Percentiles rank a stretch among this genome's conserved stretches.
These are phyloP conservation scores for Coleophoma crateriformis DNA, from an alignment of 2,329 filamentous ascomycete species.

Conservation along the genomic window DNA sequence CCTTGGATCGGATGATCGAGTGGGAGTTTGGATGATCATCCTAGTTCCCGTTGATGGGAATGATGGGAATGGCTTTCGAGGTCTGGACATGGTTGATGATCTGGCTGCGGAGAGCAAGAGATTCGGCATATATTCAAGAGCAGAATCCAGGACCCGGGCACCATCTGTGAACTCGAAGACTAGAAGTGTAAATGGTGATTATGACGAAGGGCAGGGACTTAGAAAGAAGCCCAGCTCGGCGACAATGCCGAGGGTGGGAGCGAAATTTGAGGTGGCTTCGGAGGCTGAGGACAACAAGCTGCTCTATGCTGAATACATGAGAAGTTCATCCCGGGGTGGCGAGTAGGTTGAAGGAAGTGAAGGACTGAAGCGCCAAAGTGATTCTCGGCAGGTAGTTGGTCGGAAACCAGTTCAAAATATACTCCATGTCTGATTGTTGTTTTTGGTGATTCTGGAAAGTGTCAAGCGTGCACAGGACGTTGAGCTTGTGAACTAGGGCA, in stretches of 20 bases:
- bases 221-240: background rate
- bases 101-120: slow-evolving; percentile 4
- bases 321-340: slow-evolving; percentile 1
- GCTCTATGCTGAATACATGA: slow-evolving; percentile 13
- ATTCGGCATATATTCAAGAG: background rate
- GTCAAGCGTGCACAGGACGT: no score
- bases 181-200: slow-evolving; percentile 4
- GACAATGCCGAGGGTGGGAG: background rate
- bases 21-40: slow-evolving; percentile 75
- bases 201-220: slow-evolving; percentile 6
- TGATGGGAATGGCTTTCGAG: background rate
- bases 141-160: background rate
- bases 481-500: no score
- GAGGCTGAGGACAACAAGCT: slow-evolving; percentile 7
- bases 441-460: no score
- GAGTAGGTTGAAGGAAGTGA: background rate
- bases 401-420: no score
- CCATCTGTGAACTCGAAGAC: background rate
- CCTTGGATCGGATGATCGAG: slow-evolving; percentile 55
- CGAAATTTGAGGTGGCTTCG: background rate
- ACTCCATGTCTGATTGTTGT: no score
- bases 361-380: background rate
- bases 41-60: slow-evolving; percentile 37
- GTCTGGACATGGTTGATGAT: slow-evolving; percentile 5
- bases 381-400: no score